A percentile compares a stretch with the other conserved stretches of the same genome.
phyloP scores from a whole-genome alignment of 805 yeast species.

The Lipomyces mesembrius region DNA sequence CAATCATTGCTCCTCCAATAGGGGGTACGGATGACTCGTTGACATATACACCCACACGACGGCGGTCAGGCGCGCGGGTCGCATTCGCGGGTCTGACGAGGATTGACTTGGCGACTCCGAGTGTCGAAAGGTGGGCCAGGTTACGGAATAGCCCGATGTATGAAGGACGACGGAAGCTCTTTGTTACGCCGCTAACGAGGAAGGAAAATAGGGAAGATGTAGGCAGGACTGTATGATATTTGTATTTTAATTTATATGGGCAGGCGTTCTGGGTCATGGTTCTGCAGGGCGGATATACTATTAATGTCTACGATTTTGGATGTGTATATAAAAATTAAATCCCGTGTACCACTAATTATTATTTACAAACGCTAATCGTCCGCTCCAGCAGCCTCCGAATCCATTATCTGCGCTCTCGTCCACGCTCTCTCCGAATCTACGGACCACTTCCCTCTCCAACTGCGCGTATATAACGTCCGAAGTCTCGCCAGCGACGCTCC shows the following conservation, averaged over 20 bases:
- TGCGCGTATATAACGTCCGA: slow-evolving; percentile 85
- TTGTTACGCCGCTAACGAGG: slow-evolving; percentile 25
- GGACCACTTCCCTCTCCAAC: slow-evolving; percentile 51
- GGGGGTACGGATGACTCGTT: background rate
- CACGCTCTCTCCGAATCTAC: slow-evolving; percentile 40
- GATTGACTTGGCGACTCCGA: slow-evolving; percentile 18
- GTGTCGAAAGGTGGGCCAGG: slow-evolving; percentile 30
- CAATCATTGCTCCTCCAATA: background rate
- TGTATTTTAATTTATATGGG: background rate
- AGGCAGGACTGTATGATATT: slow-evolving; percentile 10
- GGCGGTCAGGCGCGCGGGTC: slow-evolving; percentile 6
- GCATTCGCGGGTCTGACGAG: slow-evolving; percentile 2
- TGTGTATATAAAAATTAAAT: background rate
- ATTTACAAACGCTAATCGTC: background rate
- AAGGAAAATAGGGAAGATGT: background rate
- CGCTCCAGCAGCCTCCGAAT: background rate
- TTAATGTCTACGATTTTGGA: background rate
- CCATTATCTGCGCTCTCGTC: background rate
- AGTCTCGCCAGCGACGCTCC: slow-evolving; percentile 70
- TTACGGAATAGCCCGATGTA: slow-evolving; percentile 35
- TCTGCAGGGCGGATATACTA: too few species aligned
- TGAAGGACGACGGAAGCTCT: slow-evolving; percentile 29
- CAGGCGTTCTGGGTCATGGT: background rate
- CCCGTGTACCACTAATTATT: background rate
- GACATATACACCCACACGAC: slow-evolving; percentile 18